Conservation (phyloP, 192 early-diverging fungal species). For the Jimgerdemannia lactiflua region DNA sequence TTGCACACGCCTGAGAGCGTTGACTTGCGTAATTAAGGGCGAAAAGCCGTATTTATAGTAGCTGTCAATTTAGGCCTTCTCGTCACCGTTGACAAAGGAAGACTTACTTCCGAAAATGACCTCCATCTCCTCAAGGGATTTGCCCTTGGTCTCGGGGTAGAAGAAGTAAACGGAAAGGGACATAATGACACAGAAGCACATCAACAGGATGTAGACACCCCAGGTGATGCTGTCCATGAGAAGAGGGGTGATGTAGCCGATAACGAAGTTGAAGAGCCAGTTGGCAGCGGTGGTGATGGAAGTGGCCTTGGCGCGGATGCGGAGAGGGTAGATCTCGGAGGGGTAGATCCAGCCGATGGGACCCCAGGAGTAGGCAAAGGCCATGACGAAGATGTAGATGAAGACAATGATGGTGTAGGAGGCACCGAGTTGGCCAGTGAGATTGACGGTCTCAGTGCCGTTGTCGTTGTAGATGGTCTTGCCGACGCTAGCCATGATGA, state of each 20-base stretch:
- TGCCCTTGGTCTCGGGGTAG: neutral
- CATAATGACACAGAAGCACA: slow-evolving; percentile 46
- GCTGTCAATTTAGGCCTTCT: no score
- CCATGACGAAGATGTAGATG: slow-evolving; percentile 60
- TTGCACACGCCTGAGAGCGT: no score
- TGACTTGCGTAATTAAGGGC: no score
- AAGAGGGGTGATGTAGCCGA: slow-evolving; percentile 74
- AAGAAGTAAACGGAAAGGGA: slow-evolving; percentile 31
- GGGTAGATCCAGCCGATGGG: slow-evolving; percentile 92
- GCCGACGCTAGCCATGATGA: slow-evolving; percentile 20
- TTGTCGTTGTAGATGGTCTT: neutral
- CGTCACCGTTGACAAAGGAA: no score
- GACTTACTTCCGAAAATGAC: slow-evolving; percentile 46
- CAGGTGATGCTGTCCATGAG: slow-evolving; percentile 64
- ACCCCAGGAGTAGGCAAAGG: slow-evolving; percentile 90
- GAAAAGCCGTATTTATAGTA: no score
- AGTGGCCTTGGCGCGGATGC: slow-evolving; percentile 83
- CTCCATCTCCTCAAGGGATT: slow-evolving; percentile 69
- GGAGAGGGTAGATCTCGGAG: slow-evolving; percentile 90
- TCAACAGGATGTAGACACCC: slow-evolving; percentile 61
- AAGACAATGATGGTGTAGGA: slow-evolving; percentile 25
- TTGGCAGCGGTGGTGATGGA: slow-evolving; percentile 83
- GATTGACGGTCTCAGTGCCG: slow-evolving; percentile 2
- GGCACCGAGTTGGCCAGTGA: slow-evolving; percentile 4
- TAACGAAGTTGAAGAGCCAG: slow-evolving; percentile 85